phyloP scores from a whole-genome alignment of 2,329 filamentous ascomycete species.

The Annulohypoxylon truncatum region DNA sequence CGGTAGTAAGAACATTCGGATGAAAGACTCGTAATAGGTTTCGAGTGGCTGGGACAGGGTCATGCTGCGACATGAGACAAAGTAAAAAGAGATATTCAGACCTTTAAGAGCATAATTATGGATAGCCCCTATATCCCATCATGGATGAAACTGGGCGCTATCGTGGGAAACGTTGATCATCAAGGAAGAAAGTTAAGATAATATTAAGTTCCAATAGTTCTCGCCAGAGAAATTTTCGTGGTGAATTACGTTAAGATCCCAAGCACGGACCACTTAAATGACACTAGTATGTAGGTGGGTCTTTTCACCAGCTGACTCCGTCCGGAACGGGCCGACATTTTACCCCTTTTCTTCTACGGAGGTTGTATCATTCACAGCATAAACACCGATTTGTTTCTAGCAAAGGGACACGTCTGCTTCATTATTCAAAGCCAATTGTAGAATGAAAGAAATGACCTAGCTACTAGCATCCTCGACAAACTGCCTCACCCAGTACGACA shows the following conservation, averaged over 20 bases:
- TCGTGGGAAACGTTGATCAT: background rate
- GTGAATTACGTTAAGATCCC: background rate
- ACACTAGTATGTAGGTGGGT: background rate
- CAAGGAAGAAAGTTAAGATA: background rate
- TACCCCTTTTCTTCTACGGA: background rate
- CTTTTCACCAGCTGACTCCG: background rate
- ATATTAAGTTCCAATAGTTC: background rate
- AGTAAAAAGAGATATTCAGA: conserved; percentile 24
- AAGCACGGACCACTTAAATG: background rate
- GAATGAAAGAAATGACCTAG: no score
- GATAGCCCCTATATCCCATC: background rate
- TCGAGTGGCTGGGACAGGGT: conserved; percentile 48
- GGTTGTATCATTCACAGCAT: background rate
- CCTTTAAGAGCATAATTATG: background rate
- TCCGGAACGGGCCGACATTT: background rate
- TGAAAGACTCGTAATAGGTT: conserved; percentile 48
- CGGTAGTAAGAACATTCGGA: conserved; percentile 48
- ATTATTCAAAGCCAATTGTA: no score
- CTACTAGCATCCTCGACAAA: no score
- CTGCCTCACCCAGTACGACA: no score
- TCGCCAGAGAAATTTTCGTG: conserved; percentile 1
- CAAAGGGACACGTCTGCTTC: no score
- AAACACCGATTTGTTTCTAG: no score
- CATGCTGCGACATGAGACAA: conserved; percentile 36
- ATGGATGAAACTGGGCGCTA: background rate